These are phyloP conservation scores for Axilococcus clingmanii DNA, from an alignment of 139 green algal species.

Conservation along the genomic window DNA sequence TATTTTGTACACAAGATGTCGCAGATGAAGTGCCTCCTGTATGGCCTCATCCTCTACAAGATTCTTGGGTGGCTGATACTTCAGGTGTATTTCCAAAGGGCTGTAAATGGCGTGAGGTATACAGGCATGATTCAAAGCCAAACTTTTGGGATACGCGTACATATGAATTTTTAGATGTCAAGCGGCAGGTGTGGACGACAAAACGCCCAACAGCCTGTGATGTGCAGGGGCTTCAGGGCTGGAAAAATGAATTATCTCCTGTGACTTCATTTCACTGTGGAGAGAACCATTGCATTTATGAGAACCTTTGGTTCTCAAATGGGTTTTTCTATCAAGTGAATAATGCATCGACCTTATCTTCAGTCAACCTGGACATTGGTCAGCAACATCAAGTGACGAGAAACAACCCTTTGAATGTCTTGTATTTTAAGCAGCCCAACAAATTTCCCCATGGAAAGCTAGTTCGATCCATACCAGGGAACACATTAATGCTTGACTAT, in stretches of 20 bases:
- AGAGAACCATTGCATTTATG: slow-evolving; percentile 33
- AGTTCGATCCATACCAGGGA: slow-evolving; percentile 40
- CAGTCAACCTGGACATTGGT: slow-evolving; percentile 1
- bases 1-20: no score
- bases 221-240: slow-evolving; percentile 4
- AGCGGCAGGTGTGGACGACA: slow-evolving; percentile 23
- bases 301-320: slow-evolving; percentile 67
- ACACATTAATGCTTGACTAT: slow-evolving; percentile 82
- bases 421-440: slow-evolving; percentile 33
- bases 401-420: slow-evolving; percentile 37
- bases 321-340: slow-evolving; percentile 42
- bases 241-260: neutral
- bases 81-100: neutral
- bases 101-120: neutral
- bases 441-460: slow-evolving; percentile 22
- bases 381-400: slow-evolving; percentile 35
- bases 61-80: no score
- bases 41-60: no score
- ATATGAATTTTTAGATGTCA: slow-evolving; percentile 55
- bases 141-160: slow-evolving; percentile 22
- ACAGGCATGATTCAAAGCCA: neutral
- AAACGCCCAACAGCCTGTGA: slow-evolving; percentile 38
- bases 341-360: slow-evolving; percentile 2
- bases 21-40: no score
- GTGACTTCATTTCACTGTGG: slow-evolving; percentile 40